These are phyloP conservation scores for Hippophae rhamnoides DNA, from an alignment of 306 rosid genomes.

Conservation along the genomic window DNA sequence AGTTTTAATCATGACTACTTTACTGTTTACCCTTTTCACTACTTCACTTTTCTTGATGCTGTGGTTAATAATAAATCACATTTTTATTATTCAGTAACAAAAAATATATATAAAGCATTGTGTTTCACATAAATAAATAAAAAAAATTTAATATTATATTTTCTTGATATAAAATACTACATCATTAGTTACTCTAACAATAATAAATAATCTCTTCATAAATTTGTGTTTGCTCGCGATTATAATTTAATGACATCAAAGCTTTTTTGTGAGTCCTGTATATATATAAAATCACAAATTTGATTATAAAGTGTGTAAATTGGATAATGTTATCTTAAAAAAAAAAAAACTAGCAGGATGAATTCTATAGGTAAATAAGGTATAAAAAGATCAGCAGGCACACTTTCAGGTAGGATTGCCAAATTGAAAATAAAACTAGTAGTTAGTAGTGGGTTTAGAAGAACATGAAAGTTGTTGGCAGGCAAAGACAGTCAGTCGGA, in stretches of 20 bases:
- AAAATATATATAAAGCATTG: too few relatives aligned
- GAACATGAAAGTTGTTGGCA: constrained; percentile 38
- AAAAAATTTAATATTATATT: too few relatives aligned
- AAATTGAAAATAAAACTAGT: constrained; percentile 12
- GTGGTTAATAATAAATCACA: not conserved
- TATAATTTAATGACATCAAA: too few relatives aligned
- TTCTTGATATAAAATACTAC: too few relatives aligned
- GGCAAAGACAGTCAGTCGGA: constrained; percentile 24
- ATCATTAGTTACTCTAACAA: too few relatives aligned
- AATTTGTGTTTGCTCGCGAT: too few relatives aligned
- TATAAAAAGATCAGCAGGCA: not conserved
- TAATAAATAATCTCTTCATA: too few relatives aligned
- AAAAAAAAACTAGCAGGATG: not conserved
- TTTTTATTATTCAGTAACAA: not conserved
- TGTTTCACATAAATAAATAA: too few relatives aligned
- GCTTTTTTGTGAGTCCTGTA: too few relatives aligned
- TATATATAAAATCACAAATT: too few relatives aligned
- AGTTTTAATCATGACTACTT: constrained; percentile 60
- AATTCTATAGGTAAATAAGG: constrained; percentile 9
- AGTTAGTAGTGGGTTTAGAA: constrained; percentile 15
- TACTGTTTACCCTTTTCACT: constrained; percentile 46
- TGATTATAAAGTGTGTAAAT: too few relatives aligned
- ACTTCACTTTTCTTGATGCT: constrained; percentile 15
- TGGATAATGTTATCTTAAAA: too few relatives aligned
- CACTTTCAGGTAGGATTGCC: not conserved